These are phyloP conservation scores for Agrocybe praecox DNA, from an alignment of 768 basidiomycete genomes.

Conservation along the genomic window DNA sequence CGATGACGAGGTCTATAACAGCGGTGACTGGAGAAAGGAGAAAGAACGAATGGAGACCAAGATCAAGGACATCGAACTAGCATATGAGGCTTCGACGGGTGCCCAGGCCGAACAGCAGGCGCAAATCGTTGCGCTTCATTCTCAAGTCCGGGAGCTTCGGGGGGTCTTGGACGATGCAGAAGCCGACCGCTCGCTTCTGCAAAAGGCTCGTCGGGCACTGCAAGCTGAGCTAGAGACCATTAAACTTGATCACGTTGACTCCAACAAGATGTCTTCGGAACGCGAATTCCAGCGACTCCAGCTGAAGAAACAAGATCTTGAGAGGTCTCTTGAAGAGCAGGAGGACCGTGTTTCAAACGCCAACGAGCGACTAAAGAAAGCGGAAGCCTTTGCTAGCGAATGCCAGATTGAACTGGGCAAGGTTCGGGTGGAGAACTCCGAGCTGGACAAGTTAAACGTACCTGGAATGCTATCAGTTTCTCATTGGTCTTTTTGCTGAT, in stretches of 20 bases:
- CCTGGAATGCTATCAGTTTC: slow-evolving; percentile 11
- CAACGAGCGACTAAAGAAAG: slow-evolving; percentile 79
- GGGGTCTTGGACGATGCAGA: slow-evolving; percentile 85
- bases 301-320: slow-evolving; percentile 81
- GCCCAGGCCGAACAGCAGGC: slow-evolving; percentile 82
- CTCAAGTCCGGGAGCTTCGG: slow-evolving; percentile 84
- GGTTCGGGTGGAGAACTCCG: slow-evolving; percentile 79
- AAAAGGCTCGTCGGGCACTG: slow-evolving; percentile 79
- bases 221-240: slow-evolving; percentile 83
- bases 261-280: slow-evolving; percentile 69
- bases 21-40: slow-evolving; percentile 85
- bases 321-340: slow-evolving; percentile 77
- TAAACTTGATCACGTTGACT: slow-evolving; percentile 73
- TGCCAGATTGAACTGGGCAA: slow-evolving; percentile 77
- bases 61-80: slow-evolving; percentile 73
- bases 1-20: slow-evolving; percentile 78
- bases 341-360: slow-evolving; percentile 73
- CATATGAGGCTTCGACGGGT: slow-evolving; percentile 70
- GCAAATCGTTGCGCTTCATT: slow-evolving; percentile 82
- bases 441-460: slow-evolving; percentile 79
- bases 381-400: slow-evolving; percentile 74
- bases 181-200: slow-evolving; percentile 74
- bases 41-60: slow-evolving; percentile 85
- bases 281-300: slow-evolving; percentile 75
- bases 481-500: slow-evolving; percentile 3